Evolutionary conservation across 768 basidiomycete species (phyloP).

Genomic region (Tricholoma matsutake): DNA sequence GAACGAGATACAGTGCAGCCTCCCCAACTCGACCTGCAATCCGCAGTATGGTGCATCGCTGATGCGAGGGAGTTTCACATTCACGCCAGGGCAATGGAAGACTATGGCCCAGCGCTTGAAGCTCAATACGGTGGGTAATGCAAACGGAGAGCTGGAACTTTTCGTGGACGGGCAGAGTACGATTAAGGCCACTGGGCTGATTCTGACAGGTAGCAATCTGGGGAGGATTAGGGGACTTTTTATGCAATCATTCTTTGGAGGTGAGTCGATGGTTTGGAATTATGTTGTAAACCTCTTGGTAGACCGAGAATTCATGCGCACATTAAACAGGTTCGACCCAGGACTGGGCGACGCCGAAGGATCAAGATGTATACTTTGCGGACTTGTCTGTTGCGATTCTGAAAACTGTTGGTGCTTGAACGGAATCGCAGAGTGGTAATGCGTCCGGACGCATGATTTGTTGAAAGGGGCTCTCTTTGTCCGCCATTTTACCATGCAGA

Average conservation of each 20-base stretch:
- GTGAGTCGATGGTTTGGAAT: conserved; percentile 26
- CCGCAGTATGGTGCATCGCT: conserved; percentile 63
- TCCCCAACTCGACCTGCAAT: conserved; percentile 53
- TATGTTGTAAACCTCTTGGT: background rate
- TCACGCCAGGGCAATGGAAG: conserved; percentile 62
- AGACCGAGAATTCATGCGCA: background rate
- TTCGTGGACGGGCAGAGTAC: conserved; percentile 65
- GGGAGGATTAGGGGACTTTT: conserved; percentile 64
- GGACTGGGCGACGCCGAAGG: conserved; percentile 56
- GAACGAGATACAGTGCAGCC: conserved; percentile 49
- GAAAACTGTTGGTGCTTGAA: background rate
- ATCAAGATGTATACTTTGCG: conserved; percentile 63
- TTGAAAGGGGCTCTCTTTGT: no score
- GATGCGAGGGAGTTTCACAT: conserved; percentile 66
- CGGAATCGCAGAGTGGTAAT: no score
- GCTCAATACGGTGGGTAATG: conserved; percentile 67
- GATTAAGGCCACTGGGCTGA: conserved; percentile 53
- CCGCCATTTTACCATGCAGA: no score
- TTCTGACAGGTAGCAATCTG: conserved; percentile 44
- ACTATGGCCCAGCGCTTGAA: conserved; percentile 67
- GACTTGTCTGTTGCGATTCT: conserved; percentile 51
- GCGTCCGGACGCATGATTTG: no score
- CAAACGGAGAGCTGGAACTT: conserved; percentile 71
- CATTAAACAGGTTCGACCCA: conserved; percentile 28
- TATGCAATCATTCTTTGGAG: conserved; percentile 81